phyloP scores from a whole-genome alignment of 129 eudicot genomes.

The Solidago caesia region DNA sequence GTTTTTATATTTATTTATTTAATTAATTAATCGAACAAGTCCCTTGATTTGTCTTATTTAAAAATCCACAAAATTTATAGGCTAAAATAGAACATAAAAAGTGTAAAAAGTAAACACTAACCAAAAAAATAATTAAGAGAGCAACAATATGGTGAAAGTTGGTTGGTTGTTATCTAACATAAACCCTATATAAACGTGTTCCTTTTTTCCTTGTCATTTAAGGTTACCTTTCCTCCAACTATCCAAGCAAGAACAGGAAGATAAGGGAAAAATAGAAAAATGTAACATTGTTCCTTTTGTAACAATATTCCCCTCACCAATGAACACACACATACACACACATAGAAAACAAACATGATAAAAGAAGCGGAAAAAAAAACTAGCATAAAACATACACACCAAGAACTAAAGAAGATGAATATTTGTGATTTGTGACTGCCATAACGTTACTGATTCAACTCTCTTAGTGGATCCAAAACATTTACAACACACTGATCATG shows the following conservation, averaged over 20 bases:
- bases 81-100: no score
- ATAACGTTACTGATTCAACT: neutral
- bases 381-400: no score
- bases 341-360: neutral
- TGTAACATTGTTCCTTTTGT: constrained; percentile 2
- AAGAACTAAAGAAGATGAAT: no score
- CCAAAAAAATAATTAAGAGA: no score
- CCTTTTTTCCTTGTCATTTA: neutral
- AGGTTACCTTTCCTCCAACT: neutral
- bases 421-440: no score
- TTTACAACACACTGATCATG: neutral
- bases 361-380: no score
- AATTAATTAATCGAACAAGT: no score
- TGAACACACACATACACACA: neutral
- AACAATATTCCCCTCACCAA: neutral
- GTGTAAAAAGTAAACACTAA: no score
- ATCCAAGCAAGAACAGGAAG: neutral
- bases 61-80: no score
- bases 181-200: neutral
- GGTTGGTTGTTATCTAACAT: no score
- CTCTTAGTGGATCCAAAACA: constrained; percentile 3
- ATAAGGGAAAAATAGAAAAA: neutral
- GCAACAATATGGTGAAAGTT: neutral
- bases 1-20: no score
- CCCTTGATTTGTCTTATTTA: no score